Conservation (phyloP, 2,329 filamentous ascomycete species). For the Tolypocladium amazonense region DNA sequence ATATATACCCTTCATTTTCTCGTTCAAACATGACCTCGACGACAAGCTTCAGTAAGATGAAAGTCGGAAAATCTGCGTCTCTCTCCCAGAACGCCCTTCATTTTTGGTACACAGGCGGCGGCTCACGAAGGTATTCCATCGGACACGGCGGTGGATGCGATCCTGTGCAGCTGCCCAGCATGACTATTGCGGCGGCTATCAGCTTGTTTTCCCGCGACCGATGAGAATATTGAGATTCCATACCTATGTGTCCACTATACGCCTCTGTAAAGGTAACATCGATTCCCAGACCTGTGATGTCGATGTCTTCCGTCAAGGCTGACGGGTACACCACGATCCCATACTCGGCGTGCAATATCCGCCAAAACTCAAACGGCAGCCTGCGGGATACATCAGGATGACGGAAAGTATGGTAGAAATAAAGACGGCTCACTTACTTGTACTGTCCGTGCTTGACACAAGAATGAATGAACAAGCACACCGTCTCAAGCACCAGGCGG, state of each 20-base stretch:
- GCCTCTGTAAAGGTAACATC: conserved; percentile 26
- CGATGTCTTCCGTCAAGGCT: conserved; percentile 24
- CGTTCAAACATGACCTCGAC: neutral
- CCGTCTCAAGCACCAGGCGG: conserved; percentile 24
- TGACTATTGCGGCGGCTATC: conserved; percentile 14
- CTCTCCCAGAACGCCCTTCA: neutral
- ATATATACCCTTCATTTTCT: neutral
- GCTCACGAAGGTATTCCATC: conserved; percentile 25
- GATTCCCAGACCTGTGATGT: conserved; percentile 18
- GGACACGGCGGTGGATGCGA: conserved; percentile 23
- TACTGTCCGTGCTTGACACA: conserved; percentile 26
- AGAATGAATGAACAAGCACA: conserved; percentile 28
- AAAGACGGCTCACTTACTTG: conserved; percentile 14
- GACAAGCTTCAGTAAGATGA: neutral
- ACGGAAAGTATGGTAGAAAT: neutral
- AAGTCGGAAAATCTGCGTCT: neutral
- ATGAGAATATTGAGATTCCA: neutral
- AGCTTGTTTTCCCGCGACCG: neutral
- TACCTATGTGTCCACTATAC: conserved; percentile 25
- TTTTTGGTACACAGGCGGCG: conserved; percentile 22
- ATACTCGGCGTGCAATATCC: conserved; percentile 24
- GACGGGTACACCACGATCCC: conserved; percentile 30
- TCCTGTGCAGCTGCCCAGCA: conserved; percentile 20
- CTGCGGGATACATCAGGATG: conserved; percentile 8
- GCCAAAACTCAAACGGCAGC: conserved; percentile 26